Percentiles rank a stretch among this genome's conserved stretches.
These are phyloP conservation scores for Periconia sp. DNA, from an alignment of 2,329 filamentous ascomycete genomes.

Conservation along the genomic window DNA sequence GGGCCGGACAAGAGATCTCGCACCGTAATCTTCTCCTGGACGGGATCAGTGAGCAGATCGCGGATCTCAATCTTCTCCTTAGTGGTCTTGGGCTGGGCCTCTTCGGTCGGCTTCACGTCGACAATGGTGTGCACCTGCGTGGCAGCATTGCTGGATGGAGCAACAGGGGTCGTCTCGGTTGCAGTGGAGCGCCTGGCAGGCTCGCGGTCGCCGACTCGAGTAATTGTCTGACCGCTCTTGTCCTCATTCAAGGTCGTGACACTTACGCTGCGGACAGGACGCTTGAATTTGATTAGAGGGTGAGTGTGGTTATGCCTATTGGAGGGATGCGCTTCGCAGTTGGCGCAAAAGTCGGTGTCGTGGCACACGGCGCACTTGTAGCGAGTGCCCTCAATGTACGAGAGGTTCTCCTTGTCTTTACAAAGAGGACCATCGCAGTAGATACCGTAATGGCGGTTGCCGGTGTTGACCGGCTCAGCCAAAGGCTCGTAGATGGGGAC, in stretches of 20 bases:
- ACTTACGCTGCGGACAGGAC: conserved; percentile 83
- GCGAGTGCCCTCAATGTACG: conserved; percentile 79
- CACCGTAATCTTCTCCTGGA: conserved; percentile 41
- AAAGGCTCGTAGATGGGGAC: conserved; percentile 83
- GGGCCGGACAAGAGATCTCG: conserved; percentile 23
- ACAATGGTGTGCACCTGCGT: conserved; percentile 69
- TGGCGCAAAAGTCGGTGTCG: conserved; percentile 93
- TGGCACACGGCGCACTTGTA: conserved; percentile 98
- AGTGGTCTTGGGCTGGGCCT: conserved; percentile 42
- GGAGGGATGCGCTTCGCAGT: conserved; percentile 85
- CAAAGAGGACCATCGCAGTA: conserved; percentile 96
- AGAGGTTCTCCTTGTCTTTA: conserved; percentile 59
- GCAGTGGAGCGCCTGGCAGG: conserved; percentile 53
- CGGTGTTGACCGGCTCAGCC: conserved; percentile 52
- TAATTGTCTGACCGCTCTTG: conserved; percentile 67
- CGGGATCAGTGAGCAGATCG: conserved; percentile 41
- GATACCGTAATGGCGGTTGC: conserved; percentile 76
- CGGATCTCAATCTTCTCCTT: conserved; percentile 50
- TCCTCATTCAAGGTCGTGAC: conserved; percentile 86
- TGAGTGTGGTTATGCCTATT: conserved; percentile 95
- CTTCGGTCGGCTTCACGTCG: conserved; percentile 64
- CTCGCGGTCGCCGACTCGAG: conserved; percentile 73
- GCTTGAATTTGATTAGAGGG: conserved; percentile 96
- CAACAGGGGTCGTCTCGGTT: conserved; percentile 58
- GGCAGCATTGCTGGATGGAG: conserved; percentile 58